phyloP scores from a whole-genome alignment of 176 grass and related monocot genomes.

The Thalia dealbata region DNA sequence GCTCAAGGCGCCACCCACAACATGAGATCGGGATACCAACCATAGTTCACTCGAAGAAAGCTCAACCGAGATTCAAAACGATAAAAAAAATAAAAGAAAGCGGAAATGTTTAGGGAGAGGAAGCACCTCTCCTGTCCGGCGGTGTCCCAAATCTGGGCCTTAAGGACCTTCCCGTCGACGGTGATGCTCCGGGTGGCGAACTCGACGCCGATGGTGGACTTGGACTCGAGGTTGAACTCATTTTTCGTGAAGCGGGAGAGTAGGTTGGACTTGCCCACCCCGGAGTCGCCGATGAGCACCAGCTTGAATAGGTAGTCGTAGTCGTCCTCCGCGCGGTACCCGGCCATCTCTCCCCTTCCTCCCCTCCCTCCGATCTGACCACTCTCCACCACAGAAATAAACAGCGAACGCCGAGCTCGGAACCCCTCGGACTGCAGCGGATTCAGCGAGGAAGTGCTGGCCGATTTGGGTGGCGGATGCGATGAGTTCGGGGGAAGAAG shows the following conservation, averaged over 20 bases:
- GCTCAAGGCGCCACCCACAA: too few species aligned
- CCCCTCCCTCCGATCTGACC: neutral
- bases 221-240: constrained; percentile 37
- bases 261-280: constrained; percentile 38
- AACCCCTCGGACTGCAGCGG: neutral
- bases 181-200: constrained; percentile 26
- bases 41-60: neutral
- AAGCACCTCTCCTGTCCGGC: constrained; percentile 36
- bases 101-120: neutral
- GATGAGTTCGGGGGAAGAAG: neutral
- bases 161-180: constrained; percentile 35
- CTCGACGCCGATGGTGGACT: constrained; percentile 21
- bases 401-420: neutral
- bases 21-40: neutral
- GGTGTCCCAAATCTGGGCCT: constrained; percentile 44
- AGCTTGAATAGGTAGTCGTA: constrained; percentile 42
- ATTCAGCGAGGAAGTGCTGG: neutral
- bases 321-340: constrained; percentile 28
- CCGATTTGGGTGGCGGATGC: too few species aligned
- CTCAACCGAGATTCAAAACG: neutral
- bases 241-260: constrained; percentile 34
- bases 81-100: neutral
- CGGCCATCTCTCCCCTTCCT: constrained; percentile 21
- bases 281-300: constrained; percentile 35
- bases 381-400: too few species aligned